Percentiles rank a stretch among this genome's conserved stretches.
phyloP scores from a whole-genome alignment of 2,329 filamentous ascomycete species.

The Fusarium albidum region DNA sequence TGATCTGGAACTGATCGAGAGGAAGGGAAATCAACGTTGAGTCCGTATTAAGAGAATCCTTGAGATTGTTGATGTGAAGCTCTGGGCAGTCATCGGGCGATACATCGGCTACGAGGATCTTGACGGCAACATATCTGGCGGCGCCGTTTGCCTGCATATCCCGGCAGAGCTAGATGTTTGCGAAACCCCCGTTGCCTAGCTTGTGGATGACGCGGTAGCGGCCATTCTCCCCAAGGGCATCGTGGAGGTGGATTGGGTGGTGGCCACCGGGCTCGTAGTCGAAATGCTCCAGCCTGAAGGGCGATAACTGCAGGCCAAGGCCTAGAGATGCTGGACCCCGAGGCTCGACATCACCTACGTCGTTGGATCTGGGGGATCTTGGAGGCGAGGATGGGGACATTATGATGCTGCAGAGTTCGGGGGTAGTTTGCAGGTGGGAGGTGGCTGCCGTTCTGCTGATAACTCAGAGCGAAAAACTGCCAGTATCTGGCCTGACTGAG shows the following conservation, averaged over 20 bases:
- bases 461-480: no score
- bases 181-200: conserved; percentile 52
- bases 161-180: conserved; percentile 53
- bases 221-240: conserved; percentile 43
- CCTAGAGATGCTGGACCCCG: not conserved
- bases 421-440: no score
- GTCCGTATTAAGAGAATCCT: conserved; percentile 3
- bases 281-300: conserved; percentile 24
- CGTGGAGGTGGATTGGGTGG: conserved; percentile 52
- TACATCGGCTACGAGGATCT: conserved; percentile 42
- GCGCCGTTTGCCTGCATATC: conserved; percentile 39
- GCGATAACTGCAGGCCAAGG: not conserved
- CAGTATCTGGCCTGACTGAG: no score
- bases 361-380: no score
- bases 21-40: conserved; percentile 20
- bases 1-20: conserved; percentile 32
- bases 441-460: no score
- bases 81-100: conserved; percentile 31
- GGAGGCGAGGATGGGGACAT: no score
- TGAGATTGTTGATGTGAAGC: conserved; percentile 21
- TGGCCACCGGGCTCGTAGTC: conserved; percentile 50
- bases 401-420: no score
- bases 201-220: conserved; percentile 55
- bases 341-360: no score
- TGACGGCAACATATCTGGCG: conserved; percentile 42